Evolutionary conservation across 768 basidiomycete species (phyloP), one percentile per base, ranked within the genome.

Genomic region (Suillus subalutaceus): DNA sequence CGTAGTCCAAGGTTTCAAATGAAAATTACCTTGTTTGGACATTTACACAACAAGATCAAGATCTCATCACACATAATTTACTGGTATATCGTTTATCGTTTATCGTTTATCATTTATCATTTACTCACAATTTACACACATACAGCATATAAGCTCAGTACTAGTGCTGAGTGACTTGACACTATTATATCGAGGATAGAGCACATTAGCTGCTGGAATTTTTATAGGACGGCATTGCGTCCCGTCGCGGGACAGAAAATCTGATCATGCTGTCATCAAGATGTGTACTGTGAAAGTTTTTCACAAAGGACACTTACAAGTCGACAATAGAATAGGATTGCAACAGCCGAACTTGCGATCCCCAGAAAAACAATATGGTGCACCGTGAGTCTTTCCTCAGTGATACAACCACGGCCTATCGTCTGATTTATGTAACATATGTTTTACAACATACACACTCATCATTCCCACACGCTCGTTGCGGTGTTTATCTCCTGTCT

Each of bases 251-350:
- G 37, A 37, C 9, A 9, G 35, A 32, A 5, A 5, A 32, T 32
- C 32, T 32, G 35, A 35, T 5, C 5, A 35, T 35, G 35, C 44
- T 35, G 44, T 44, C 23, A 18, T 37, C 35, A 37, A 20, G 20
- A 57, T 37, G 56, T 37, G 5, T 37, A 52, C 50, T 48, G 46
- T 30, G 52, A 53, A 40, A 58, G 56, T 58, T 58, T 26, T 57
- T 37, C 37, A 9, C 37, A 37, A 56, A 20, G 32, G 35, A 35
- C 26, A 23, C 48, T 18, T 43, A 43, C 1, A 18, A 13, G 48
- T 37, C 5, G 6, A 35, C 35, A 35, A 35, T 5, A 35, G 35
- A 35, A 35, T 35, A 35, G 6, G 6, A 5, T 6, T 35, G 5
- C 52, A 16, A 53, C 52, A 53, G 52, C 52, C 30, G 52, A 18